A percentile compares a stretch with the other conserved stretches of the same genome.
Conservation (phyloP, 768 basidiomycete genomes). For the Lactarius hengduanensis region DNA sequence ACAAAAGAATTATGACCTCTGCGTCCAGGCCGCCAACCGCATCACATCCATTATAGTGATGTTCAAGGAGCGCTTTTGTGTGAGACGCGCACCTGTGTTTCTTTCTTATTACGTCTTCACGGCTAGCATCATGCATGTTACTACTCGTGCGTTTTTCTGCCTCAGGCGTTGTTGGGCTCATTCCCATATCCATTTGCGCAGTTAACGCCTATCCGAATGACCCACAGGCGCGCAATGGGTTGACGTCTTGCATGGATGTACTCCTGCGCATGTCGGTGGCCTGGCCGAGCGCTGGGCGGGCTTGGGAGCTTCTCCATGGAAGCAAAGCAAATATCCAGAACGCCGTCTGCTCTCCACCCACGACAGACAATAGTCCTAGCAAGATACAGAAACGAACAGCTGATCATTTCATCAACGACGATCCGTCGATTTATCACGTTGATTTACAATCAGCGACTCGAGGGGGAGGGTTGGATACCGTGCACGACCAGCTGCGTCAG, state of each 20-base stretch:
- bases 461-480: constrained; percentile 11
- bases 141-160: constrained; percentile 51
- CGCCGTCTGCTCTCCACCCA: constrained; percentile 9
- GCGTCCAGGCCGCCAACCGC: constrained; percentile 74
- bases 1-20: constrained; percentile 68
- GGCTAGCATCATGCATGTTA: constrained; percentile 77
- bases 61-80: constrained; percentile 61
- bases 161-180: constrained; percentile 6
- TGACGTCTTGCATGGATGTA: constrained; percentile 64
- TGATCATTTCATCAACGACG: constrained; percentile 42
- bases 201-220: constrained; percentile 65
- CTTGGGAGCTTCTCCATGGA: constrained; percentile 68
- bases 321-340: constrained; percentile 43
- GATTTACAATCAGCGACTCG: constrained; percentile 14
- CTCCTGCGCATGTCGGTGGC: constrained; percentile 62
- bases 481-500: constrained; percentile 27
- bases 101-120: constrained; percentile 79
- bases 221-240: constrained; percentile 64
- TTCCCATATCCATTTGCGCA: constrained; percentile 29
- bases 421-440: constrained; percentile 16
- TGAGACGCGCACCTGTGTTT: constrained; percentile 64
- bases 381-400: constrained; percentile 61
- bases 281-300: constrained; percentile 78
- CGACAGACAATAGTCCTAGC: constrained; percentile 14
- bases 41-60: constrained; percentile 64